Base-by-base conservation (phyloP, 1,139 yeast species). In the Candida sp. region DNA sequence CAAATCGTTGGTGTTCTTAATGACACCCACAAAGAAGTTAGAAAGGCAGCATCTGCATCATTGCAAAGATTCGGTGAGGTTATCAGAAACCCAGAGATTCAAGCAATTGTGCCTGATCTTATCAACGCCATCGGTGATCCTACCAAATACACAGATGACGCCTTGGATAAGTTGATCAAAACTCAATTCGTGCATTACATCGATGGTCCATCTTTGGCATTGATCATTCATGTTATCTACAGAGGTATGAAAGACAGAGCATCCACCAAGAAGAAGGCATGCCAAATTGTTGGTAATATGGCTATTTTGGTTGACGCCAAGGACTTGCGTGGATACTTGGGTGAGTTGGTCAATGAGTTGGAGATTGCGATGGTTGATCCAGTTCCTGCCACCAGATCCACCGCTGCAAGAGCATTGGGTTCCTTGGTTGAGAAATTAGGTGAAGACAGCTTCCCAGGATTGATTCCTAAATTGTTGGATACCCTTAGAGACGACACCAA, bases 201-300 rank as follows among this genome's bases (percentile, higher is more conserved):
- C 58, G 99, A 96, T 73, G 98, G 98, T 30, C 98, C 99, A 2
- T 93, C 98, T 1, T 79, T 96, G 63, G 99, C 99, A 1, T 80
- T 96, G 61, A 91, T 94, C 51, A 90, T 93, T 57, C 98, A 93
- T 65, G 98, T 96, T 48, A 86, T 94, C 49, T 96, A 91, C 66
- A 85, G 99, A 69, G 99, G 98, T 73, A 86, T 96, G 90, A 85
- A 83, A 53, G 98, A 93, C 59, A 80, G 99, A 62, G 88, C 97
- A 27, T 98, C 99, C 0, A 90, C 96, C 3, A 94, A 94, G 75
- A 86, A 90, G 68, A 92, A 91, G 69, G 96, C 99, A 0, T 92
- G 98, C 69, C 98, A 94, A 71, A 94, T 96, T 76, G 98, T 96
- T 39, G 99, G 99, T 58, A 94, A 94, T 65, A 93, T 96, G 98